A percentile compares a stretch with the other conserved stretches of the same genome.
phyloP scores from a whole-genome alignment of 805 yeast species.

The Myxozyma mucilagina region DNA sequence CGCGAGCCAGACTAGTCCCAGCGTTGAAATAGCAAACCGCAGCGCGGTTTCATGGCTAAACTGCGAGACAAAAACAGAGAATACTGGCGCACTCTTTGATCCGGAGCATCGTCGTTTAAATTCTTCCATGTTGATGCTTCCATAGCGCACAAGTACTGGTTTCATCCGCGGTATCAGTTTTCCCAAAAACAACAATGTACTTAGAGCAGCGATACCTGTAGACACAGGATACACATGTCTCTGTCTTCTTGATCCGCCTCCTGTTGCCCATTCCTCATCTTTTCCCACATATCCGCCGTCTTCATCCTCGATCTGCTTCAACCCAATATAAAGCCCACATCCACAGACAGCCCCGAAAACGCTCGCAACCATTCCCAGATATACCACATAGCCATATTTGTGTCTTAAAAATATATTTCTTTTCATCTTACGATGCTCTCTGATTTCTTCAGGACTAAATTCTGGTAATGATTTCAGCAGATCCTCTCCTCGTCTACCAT shows the following conservation, averaged over 20 bases:
- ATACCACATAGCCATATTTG: constrained; percentile 12
- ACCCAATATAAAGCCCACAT: background rate
- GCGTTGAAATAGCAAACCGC: constrained; percentile 13
- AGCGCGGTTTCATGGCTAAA: constrained; percentile 10
- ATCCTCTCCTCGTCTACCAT: background rate
- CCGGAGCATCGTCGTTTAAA: background rate
- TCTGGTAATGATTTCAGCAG: background rate
- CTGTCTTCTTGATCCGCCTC: constrained; percentile 24
- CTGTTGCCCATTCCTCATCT: background rate
- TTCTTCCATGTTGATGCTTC: constrained; percentile 17
- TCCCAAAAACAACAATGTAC: constrained; percentile 7
- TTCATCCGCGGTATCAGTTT: constrained; percentile 16
- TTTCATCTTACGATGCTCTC: background rate
- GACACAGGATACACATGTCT: constrained; percentile 24
- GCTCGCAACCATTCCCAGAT: constrained; percentile 14
- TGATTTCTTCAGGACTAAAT: background rate
- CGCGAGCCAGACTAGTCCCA: constrained; percentile 17
- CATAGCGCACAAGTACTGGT: constrained; percentile 9
- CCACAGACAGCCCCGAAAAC: constrained; percentile 10
- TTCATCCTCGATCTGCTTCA: constrained; percentile 4
- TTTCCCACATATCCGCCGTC: background rate
- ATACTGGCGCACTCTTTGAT: constrained; percentile 6
- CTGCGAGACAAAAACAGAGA: constrained; percentile 12
- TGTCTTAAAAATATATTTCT: background rate
- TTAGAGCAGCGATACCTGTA: constrained; percentile 6